Conservation (phyloP, 1,284 basidiomycete genomes). For the Moesziomyces globuligerus region DNA sequence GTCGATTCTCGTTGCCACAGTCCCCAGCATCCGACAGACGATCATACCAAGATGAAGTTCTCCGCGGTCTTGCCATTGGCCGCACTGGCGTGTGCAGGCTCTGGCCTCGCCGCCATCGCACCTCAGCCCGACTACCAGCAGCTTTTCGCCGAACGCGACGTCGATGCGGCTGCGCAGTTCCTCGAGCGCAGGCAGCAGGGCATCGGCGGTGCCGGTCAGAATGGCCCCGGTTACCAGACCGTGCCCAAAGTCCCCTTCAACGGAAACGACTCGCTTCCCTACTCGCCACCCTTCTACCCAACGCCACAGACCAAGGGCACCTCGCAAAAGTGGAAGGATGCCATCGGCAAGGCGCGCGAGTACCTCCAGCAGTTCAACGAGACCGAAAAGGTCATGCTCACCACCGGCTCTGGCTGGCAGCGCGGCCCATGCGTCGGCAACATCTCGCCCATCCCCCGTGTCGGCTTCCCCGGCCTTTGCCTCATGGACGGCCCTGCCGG, state of each 20-base stretch:
- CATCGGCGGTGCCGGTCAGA: slow-evolving; percentile 36
- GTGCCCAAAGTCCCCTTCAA: slow-evolving; percentile 34
- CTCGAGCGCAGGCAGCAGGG: slow-evolving; percentile 38
- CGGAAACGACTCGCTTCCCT: slow-evolving; percentile 52
- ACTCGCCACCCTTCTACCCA: slow-evolving; percentile 53
- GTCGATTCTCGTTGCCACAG: neutral
- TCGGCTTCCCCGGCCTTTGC: slow-evolving; percentile 77
- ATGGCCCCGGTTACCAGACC: slow-evolving; percentile 45
- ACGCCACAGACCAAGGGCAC: slow-evolving; percentile 45
- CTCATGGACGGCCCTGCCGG: slow-evolving; percentile 73
- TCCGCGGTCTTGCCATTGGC: slow-evolving; percentile 25
- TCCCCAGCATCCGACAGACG: too few relatives aligned
- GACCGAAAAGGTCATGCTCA: slow-evolving; percentile 70
- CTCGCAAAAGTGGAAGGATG: slow-evolving; percentile 73
- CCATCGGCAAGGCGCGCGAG: slow-evolving; percentile 70
- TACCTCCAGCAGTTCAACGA: slow-evolving; percentile 68
- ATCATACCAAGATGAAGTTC: slow-evolving; percentile 23
- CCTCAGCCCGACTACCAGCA: slow-evolving; percentile 32
- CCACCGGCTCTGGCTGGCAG: slow-evolving; percentile 66
- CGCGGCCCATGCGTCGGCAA: slow-evolving; percentile 60
- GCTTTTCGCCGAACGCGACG: slow-evolving; percentile 22
- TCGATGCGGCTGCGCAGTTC: slow-evolving; percentile 15
- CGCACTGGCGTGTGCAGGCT: slow-evolving; percentile 24
- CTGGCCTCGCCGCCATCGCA: slow-evolving; percentile 21
- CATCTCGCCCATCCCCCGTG: slow-evolving; percentile 70